These are phyloP conservation scores for Starmerella bombi DNA, from an alignment of 805 yeast species.

Conservation along the genomic window DNA sequence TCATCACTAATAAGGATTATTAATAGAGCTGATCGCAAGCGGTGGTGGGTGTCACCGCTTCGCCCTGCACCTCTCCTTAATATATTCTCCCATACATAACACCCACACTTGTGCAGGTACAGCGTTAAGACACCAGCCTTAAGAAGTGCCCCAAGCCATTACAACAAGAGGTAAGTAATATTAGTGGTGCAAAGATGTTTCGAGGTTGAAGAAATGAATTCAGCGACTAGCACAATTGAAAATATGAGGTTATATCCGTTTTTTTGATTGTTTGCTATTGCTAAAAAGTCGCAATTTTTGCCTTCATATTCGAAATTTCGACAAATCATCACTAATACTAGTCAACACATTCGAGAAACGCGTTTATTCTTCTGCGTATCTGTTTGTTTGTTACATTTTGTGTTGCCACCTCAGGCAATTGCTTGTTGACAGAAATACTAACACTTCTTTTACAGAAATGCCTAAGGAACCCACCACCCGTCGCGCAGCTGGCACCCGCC, in stretches of 20 bases:
- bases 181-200: neutral
- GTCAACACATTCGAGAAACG: too few species aligned
- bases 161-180: conserved; percentile 14
- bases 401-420: too few species aligned
- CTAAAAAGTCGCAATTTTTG: too few species aligned
- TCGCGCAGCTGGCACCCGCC: conserved; percentile 18
- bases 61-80: conserved; percentile 1
- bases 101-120: conserved; percentile 11
- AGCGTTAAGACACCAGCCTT: conserved; percentile 31
- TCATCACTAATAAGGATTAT: conserved; percentile 7
- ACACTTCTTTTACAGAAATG: conserved; percentile 13
- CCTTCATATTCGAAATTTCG: too few species aligned
- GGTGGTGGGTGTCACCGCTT: conserved; percentile 1
- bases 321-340: too few species aligned
- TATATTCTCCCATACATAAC: conserved; percentile 1
- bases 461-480: conserved; percentile 20
- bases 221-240: neutral
- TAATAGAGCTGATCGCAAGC: conserved; percentile 8
- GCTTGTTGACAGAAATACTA: conserved; percentile 14
- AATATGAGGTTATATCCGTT: neutral
- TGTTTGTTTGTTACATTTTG: too few species aligned
- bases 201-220: neutral
- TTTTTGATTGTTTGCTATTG: too few species aligned
- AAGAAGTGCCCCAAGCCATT: conserved; percentile 27
- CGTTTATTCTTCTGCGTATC: too few species aligned